Percentiles rank a stretch among this genome's conserved stretches.
Conservation (phyloP, 2,329 filamentous ascomycete species). For the Cercospora beticola region DNA sequence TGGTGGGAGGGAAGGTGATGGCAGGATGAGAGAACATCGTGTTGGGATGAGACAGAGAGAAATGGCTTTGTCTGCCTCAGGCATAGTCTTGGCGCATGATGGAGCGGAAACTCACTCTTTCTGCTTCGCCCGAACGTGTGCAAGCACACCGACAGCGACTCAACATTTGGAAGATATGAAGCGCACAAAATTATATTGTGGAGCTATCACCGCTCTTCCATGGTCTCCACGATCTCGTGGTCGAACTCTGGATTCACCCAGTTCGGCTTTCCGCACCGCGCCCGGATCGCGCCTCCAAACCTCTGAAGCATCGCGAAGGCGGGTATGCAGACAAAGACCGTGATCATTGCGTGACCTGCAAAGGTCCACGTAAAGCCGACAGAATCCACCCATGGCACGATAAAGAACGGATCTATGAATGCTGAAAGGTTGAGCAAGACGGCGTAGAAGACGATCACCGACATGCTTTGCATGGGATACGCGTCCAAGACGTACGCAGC, state of each 20-base stretch:
- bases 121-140: neutral
- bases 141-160: neutral
- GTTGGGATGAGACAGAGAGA: neutral
- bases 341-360: constrained; percentile 23
- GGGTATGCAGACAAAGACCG: constrained; percentile 21
- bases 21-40: neutral
- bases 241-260: constrained; percentile 26
- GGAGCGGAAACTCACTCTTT: neutral
- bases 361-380: constrained; percentile 25
- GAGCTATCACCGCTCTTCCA: neutral
- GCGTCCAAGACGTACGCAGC: constrained; percentile 23
- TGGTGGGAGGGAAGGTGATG: neutral
- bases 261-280: constrained; percentile 14
- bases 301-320: constrained; percentile 20
- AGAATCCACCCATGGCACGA: constrained; percentile 21
- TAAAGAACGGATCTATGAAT: constrained; percentile 25
- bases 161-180: neutral
- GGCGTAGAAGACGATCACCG: constrained; percentile 24
- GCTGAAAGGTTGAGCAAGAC: constrained; percentile 24
- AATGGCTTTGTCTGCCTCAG: neutral
- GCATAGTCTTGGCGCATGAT: neutral
- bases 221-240: constrained; percentile 11
- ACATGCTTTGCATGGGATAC: constrained; percentile 26
- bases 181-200: neutral
- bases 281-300: constrained; percentile 17